Conservation (phyloP, 331 rosid species). For the Quercus phellos region DNA sequence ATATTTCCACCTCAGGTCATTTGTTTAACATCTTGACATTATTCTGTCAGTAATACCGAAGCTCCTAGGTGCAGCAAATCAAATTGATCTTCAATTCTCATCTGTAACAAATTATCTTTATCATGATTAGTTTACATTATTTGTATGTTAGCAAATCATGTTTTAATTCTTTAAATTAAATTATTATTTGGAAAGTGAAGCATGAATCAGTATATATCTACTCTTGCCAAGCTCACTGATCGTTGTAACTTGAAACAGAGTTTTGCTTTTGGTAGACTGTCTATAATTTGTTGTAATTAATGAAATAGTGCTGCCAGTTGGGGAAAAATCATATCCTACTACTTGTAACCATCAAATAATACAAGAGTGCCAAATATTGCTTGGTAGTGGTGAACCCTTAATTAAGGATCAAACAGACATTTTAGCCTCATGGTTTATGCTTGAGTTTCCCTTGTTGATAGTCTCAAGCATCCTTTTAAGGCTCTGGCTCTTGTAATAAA, state of each 20-base stretch:
- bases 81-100: neutral
- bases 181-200: conserved; percentile 1
- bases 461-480: no score
- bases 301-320: no score
- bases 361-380: no score
- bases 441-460: no score
- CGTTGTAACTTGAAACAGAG: neutral
- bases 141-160: neutral
- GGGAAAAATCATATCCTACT: no score
- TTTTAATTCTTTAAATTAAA: conserved; percentile 10
- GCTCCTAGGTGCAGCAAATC: neutral
- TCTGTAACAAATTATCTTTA: neutral
- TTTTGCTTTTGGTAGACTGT: neutral
- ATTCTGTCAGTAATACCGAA: neutral
- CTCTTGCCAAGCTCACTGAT: neutral
- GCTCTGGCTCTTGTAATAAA: no score
- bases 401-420: no score
- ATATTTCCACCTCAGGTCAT: neutral
- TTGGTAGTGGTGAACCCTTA: no score
- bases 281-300: neutral
- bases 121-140: neutral
- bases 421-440: no score
- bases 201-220: neutral
- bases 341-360: no score
- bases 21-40: neutral